Evolutionary conservation across 2,329 filamentous ascomycete species (phyloP), one percentile per base, ranked within the genome.

Genomic region (Pseudocercospora macadamiae): DNA sequence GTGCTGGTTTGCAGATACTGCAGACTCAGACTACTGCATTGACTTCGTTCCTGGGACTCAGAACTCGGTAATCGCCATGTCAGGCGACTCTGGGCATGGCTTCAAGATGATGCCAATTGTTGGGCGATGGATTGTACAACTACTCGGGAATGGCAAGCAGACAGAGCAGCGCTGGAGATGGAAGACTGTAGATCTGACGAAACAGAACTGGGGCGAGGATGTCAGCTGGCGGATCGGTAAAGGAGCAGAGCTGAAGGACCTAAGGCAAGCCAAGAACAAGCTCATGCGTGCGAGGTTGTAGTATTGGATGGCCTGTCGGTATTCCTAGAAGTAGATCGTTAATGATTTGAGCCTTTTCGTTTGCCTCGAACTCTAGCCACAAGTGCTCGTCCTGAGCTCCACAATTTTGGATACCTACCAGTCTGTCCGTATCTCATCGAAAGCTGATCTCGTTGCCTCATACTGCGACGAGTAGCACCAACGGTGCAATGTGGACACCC

Each of bases 1-100:
- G n/a, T 88, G 86, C 67, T 88, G 85, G 85, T 85, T 84, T 60
- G 83, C 84, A 0, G 86, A 88, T 64, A 84, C 83, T 0, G 76
- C 72, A 6, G 82, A 86, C 64, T 85, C 83, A 0, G 82, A 87
- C 47, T 88, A 80, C 62, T 78, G 85, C 49, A 78, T 88, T 42
- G 85, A 87, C 66, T 83, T 79, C 54, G 80, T 87, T 0, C 84
- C 84, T 0, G 69, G 74, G 0, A 82, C 77, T 0, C 68, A 71
- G 1, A 71, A 73, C 1, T 79, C 77, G 0, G 74, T 86, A 2
- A 70, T 87, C 2, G 67, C 85, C 0, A 62, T 82, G 0, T 80
- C 82, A 0, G 84, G 84, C 0, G 85, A 87, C 65, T 87, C 83
- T 1, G 85, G 84, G 0, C 84, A 87, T 65, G 83, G 80, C 0